Evolutionary conservation across 208 protist genomes (phyloP), one percentile per base, ranked within the genome.

Genomic region (Crithidia mellificae): DNA sequence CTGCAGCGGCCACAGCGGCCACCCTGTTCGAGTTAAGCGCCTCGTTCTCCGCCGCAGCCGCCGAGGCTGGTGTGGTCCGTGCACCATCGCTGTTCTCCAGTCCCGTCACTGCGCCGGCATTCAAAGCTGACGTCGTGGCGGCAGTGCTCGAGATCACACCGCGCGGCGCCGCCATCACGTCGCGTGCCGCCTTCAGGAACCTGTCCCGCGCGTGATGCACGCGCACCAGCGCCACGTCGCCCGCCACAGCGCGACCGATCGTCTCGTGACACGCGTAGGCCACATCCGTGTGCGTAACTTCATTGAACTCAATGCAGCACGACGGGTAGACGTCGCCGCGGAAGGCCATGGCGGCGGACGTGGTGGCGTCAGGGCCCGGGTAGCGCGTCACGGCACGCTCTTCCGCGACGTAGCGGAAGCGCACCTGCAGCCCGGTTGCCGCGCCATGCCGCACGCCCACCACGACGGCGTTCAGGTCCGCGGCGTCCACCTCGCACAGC

Each of bases 161-260:
- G 22, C 39, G 61, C 44, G 64, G 72, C 43, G 32, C 62, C 25
- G 41, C 52, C 22, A 87, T 55, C 12, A 38, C 51, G 11, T 39
- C 50, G 0, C 54, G 69, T n/a, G 70, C 55, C 2, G 43, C 38
- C n/a, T 62, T 51, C 20, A 89, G 43, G 59, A 91, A 92, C 30
- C 51, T 53, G 69, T 91, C 87, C 25, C 89, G 78, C 9, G 73
- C 61, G 62, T 81, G 76, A 68, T 89, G 85, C 7, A 94, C 79
- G 14, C 78, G 76, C 27, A 92, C 79, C 6, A 90, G 69, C 14
- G 76, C 76, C 29, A 85, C 84, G 58, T 94, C 86, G 0, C 68
- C 68, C n/a, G 70, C 52, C 44, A 91, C 68, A 3, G 58, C 64
- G 6, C 65, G 80, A 25, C 81, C 75, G 12, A 91, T n/a, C 7